Evolutionary conservation across 1,284 basidiomycete genomes (phyloP), one percentile per base, ranked within the genome.

Genomic region (Sporisorium reilianum): DNA sequence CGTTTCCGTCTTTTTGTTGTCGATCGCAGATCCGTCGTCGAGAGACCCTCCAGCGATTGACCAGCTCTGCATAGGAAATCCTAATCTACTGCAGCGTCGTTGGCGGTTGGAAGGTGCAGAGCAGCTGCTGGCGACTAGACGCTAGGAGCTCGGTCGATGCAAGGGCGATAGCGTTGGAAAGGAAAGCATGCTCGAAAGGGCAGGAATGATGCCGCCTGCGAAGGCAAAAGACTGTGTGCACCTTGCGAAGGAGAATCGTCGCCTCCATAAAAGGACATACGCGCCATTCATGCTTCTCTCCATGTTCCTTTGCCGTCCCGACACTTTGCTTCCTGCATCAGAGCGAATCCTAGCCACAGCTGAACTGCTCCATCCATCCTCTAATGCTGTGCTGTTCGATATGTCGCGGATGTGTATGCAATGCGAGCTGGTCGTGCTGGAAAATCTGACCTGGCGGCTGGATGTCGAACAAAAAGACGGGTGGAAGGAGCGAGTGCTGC

Each of bases 401-500:
- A 20, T 26, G 11, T 30, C 28, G 6, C 16, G 36, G 16, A 38
- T 54, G 44, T 36, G 32, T 30, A 16, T 34, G 28, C 51, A 30
- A 26, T 56, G 26, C 34, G 14, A 42, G n/a, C 30, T 34, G 50
- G 23, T 57, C 28, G 22, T 63, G 53, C 48, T 55, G 55, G 41
- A 42, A n/a, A 40, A 20, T 16, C 32, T 41, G 41, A 45, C 20
- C 45, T 55, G 36, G 22, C 51, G 49, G 12, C 42, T 34, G 57
- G 28, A 36, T 41, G 22, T 61, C 46, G 46, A 50, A 55, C n/a
- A 54, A 60, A 55, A 53, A 45, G 53, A 50, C 57, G 53, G n/a
- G 57, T 54, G 28, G 58, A 46, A 57, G 42, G 49, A 61, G 57
- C 54, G 54, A 64, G 62, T 61, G 67, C 62, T 70, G 34, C 34